Evolutionary conservation across 495 filamentous ascomycete species (phyloP), one percentile per base, ranked within the genome.

Genomic region (Lentithecium fluviatile): DNA sequence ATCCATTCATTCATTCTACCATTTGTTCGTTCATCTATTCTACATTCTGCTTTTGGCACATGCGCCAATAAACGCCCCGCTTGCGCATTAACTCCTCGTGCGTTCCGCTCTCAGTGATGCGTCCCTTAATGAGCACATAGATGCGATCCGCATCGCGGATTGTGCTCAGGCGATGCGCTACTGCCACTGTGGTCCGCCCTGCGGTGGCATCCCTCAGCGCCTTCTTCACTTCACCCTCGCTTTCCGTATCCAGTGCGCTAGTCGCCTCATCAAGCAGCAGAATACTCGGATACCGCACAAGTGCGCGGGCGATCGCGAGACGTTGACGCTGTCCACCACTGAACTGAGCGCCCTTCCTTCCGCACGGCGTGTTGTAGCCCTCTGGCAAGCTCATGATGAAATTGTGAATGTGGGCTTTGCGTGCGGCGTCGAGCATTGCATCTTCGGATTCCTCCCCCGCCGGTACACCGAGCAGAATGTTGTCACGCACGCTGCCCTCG

Each of bases 261-360:
- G 91, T 96, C 0, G 91, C 91, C 75, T 96, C 91, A 69, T 96
- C 91, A 42, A 96, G 71, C 20, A 96, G 81, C 1, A 97, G 65
- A 29, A 97, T 80, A 12, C 84, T 83, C 0, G 91, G 88, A 67
- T 95, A 84, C 37, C 90, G 82, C 7, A 97, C 62, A 6, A 76
- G 60, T 5, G 74, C 74, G 24, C 74, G 66, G 15, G 73, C 74
- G 45, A 76, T 75, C 21, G 73, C 74, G 21, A 74, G 56, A 17
- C 73, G 71, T 52, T 76, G 74, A 47, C 73, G 71, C 49, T 76
- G 74, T 12, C 74, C 74, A 26, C 74, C 74, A 17, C 61, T 68
- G 21, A 76, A 63, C 46, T 70, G 56, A 10, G 37, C 56, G 49
- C 74, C 74, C 55, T 76, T 75, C 32, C 40, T 47, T 19, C 73